Base-by-base conservation (phyloP, 169 alveolate species). In the Eimeria maxima region DNA sequence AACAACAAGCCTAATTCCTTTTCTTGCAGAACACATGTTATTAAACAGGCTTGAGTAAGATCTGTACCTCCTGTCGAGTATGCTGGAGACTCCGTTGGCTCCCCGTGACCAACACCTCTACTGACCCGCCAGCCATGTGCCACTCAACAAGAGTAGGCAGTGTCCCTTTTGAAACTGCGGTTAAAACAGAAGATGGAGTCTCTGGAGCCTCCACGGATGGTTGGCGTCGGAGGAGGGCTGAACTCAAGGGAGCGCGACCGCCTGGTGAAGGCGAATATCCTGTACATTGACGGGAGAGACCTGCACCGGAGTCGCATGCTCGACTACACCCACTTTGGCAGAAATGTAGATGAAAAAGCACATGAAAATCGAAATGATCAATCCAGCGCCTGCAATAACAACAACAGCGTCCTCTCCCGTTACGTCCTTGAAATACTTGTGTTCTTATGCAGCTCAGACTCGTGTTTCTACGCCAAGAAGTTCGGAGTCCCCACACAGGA, bases 241-340 rank as follows among this genome's bases (percentile, higher is more conserved):
- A 60, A 60, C 93, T 14, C 33, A 7, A 27, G 6, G 93, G 93
- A 55, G 53, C 78, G 93, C 78, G 93, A 93, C 45, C 96, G 88
- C 38, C 65, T 45, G 80, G 81, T 81, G 55, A 93, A 93, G 73
- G 47, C 93, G 27, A 93, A 93, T 88, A 27, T 93, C 33, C 65
- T 93, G 57, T 87, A 80, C 57, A 65, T 93, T 53, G 96, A 93
- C 88, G 96, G 96, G 8, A n/a, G 81, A 20, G 87, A 93, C 74
- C 50, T 93, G 29, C 74, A 47, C 60, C 90, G 76, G 74, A 93
- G 96, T 84, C 90, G 80, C 44, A 38, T 93, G 47, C 87, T 93
- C 16, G 93, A 93, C n/a, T 81, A 83, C 67, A 42, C 71, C 53
- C 96, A 88, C 0, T 89, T 81, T 13, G 88, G 89, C 4, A 42